Base-by-base conservation (phyloP, 345 rosid species). In the Acer saccharum region DNA sequence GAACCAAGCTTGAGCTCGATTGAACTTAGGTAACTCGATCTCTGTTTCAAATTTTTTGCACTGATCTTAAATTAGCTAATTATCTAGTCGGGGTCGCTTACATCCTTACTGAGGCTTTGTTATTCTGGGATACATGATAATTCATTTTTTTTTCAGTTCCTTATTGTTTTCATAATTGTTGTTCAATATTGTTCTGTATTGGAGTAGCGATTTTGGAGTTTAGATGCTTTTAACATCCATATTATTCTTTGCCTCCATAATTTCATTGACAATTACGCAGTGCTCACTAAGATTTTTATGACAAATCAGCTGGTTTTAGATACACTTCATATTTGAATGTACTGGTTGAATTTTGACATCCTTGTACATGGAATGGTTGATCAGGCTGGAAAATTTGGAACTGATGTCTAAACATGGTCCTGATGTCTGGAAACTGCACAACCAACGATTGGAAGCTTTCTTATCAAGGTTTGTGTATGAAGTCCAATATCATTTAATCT, bases 321-420 rank as follows among this genome's bases (percentile, higher is more conserved):
- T 32, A 23, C 17, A 27, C 21, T 61, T 35, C 12, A 14, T 50
- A 20, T 2, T 63, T 29, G 57, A 48, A 25, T 68, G 72, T 63
- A 27, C 14, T 3, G 0, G 12, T 62, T 65, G 35, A 18, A 4
- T n/a, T 41, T 64, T 52, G 43, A 68, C 48, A 7, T 64, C 41
- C 55, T 65, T 52, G 50, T 60, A 69, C 44, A 70, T 69, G 20
- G 71, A 69, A 25, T 27, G 71, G 17, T 65, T 83, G 77, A 41
- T 80, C 57, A 96, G 99, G 93, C 82, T 96, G 85, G 99, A 96
- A 84, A 96, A 96, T 78, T 83, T 96, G 84, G 99, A 96, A 11
- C 52, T 94, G 86, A 87, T 96, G 91, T 86, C 90, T 69, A 96
- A 94, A 79, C 86, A 87, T 76, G 93, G 94, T 72, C 92, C 98